A percentile compares a stretch with the other conserved stretches of the same genome.
These are phyloP conservation scores for Leccinum variicolor DNA, from an alignment of 768 basidiomycete genomes.

Conservation along the genomic window DNA sequence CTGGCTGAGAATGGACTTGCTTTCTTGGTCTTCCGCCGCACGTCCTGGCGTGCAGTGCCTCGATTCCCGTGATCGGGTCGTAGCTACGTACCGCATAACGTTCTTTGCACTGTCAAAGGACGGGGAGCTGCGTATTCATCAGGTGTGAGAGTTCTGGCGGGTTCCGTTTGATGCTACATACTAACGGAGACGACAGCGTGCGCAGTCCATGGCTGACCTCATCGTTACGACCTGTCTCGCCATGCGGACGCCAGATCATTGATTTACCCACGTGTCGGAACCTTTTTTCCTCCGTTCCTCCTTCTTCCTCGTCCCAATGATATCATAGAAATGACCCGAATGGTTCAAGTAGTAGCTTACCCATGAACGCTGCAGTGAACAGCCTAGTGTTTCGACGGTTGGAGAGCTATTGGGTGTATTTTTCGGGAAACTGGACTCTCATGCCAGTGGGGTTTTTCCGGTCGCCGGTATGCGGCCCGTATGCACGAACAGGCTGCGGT, in stretches of 20 bases:
- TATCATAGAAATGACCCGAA: no score
- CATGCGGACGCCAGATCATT: slow-evolving; percentile 30
- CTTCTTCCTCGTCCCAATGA: background rate
- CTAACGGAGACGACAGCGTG: background rate
- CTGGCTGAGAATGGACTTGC: no score
- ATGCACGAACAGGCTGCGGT: no score
- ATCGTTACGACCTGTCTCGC: slow-evolving; percentile 31
- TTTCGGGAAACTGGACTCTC: no score
- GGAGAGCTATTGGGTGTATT: no score
- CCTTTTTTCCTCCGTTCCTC: no score
- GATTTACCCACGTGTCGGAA: background rate
- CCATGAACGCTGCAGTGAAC: no score
- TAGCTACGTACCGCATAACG: slow-evolving; percentile 32
- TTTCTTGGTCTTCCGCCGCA: no score
- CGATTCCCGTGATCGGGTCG: slow-evolving; percentile 16
- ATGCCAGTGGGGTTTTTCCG: no score
- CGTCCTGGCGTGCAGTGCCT: slow-evolving; percentile 19
- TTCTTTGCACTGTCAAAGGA: slow-evolving; percentile 29
- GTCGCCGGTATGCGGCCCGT: no score
- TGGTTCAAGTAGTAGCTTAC: no score
- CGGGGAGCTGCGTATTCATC: slow-evolving; percentile 28
- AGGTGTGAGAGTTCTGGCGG: slow-evolving; percentile 17
- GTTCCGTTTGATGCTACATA: background rate
- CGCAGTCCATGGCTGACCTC: slow-evolving; percentile 23
- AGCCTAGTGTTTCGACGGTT: no score